Conservation (phyloP, 148 eudicot genomes). For the Fagopyrum homotropicum region DNA sequence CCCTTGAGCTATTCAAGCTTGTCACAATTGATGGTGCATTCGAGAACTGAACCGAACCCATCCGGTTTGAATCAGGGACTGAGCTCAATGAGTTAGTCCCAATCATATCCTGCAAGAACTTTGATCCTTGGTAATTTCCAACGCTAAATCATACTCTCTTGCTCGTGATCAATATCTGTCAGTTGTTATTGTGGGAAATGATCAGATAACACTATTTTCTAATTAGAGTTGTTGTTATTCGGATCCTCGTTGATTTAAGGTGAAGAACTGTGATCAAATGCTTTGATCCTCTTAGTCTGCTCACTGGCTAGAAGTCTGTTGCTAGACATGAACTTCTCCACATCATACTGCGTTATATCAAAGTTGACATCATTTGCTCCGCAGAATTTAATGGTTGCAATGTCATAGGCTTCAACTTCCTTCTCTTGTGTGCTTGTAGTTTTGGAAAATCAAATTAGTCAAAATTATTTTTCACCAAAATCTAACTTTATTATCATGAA, state of each 20-base stretch:
- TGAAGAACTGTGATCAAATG: background rate
- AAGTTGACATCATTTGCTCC: slow-evolving; percentile 80
- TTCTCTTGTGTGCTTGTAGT: slow-evolving; percentile 84
- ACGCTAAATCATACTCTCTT: background rate
- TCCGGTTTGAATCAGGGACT: slow-evolving; percentile 12
- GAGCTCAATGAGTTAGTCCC: slow-evolving; percentile 3
- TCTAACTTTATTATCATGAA: no score
- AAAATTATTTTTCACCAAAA: background rate
- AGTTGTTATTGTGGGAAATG: background rate
- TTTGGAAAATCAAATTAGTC: background rate
- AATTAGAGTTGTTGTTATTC: background rate
- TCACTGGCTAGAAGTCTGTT: slow-evolving; percentile 71
- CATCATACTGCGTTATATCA: slow-evolving; percentile 66
- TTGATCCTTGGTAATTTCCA: background rate
- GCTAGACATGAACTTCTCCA: slow-evolving; percentile 81
- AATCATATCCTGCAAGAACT: slow-evolving; percentile 3
- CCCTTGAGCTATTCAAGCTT: slow-evolving; percentile 67
- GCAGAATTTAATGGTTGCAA: slow-evolving; percentile 86
- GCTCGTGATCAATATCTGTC: background rate
- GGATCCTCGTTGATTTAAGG: background rate
- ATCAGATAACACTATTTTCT: slow-evolving; percentile 10
- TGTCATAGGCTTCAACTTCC: slow-evolving; percentile 95
- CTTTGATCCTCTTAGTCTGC: slow-evolving; percentile 59
- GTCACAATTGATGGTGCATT: slow-evolving; percentile 58
- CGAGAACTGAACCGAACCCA: slow-evolving; percentile 29